Percentiles rank a stretch among this genome's conserved stretches.
These are phyloP conservation scores for Albifimbria verrucaria DNA, from an alignment of 2,329 filamentous ascomycete species.

Conservation along the genomic window DNA sequence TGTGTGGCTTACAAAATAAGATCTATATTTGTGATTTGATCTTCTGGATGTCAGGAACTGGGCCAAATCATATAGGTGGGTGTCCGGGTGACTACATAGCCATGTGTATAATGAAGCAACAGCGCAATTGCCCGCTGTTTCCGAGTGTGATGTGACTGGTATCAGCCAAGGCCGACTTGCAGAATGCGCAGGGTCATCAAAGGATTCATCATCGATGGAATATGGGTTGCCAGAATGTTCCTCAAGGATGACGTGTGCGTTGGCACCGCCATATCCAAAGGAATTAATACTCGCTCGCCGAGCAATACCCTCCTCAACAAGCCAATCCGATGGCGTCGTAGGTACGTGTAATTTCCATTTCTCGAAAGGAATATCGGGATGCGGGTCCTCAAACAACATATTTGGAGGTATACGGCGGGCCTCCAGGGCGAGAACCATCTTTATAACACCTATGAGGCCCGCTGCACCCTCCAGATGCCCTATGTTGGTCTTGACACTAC, in stretches of 20 bases:
- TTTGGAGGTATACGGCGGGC: neutral
- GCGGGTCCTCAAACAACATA: neutral
- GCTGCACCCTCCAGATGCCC: neutral
- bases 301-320: neutral
- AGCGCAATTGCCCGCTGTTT: too few relatives aligned
- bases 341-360: neutral
- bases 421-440: neutral
- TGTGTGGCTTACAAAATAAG: too few relatives aligned
- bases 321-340: neutral
- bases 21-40: too few relatives aligned
- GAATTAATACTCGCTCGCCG: neutral
- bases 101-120: too few relatives aligned
- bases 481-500: neutral
- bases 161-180: too few relatives aligned
- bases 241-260: neutral
- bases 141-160: too few relatives aligned
- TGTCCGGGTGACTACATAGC: too few relatives aligned
- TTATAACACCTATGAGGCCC: neutral
- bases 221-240: neutral
- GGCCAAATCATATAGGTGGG: too few relatives aligned
- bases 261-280: neutral
- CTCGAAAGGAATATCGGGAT: neutral
- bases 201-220: neutral
- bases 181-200: neutral
- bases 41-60: too few relatives aligned